Conservation (phyloP, 257 asterid species). For the Vinca minor region DNA sequence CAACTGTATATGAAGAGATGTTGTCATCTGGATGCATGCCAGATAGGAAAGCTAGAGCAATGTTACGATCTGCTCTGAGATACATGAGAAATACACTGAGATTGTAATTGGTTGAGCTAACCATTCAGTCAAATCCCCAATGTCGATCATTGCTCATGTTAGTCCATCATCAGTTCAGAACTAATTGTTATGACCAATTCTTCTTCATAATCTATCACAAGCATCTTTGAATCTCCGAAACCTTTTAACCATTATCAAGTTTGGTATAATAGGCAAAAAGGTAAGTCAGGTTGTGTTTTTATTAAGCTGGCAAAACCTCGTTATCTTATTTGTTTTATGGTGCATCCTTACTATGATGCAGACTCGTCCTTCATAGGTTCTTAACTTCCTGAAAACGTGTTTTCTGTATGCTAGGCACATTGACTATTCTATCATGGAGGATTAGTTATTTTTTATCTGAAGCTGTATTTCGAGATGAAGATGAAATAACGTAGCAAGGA, state of each 20-base stretch:
- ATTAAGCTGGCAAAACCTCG: too few relatives aligned
- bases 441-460: too few relatives aligned
- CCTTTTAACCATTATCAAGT: neutral
- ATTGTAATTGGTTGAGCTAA: slow-evolving; percentile 21
- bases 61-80: slow-evolving; percentile 82
- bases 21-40: slow-evolving; percentile 74
- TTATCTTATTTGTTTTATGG: neutral
- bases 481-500: neutral
- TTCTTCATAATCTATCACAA: neutral
- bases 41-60: slow-evolving; percentile 90
- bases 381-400: neutral
- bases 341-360: neutral
- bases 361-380: neutral
- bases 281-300: neutral
- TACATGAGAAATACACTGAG: slow-evolving; percentile 64
- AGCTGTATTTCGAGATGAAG: slow-evolving; percentile 4
- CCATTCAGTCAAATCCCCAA: neutral
- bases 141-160: neutral
- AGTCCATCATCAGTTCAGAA: neutral
- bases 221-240: neutral
- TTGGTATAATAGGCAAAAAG: neutral
- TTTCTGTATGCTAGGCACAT: neutral
- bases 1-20: slow-evolving; percentile 92
- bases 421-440: too few relatives aligned
- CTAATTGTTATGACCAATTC: neutral